phyloP scores from a whole-genome alignment of 805 yeast species.

The Starmerella lactis-condensi region DNA sequence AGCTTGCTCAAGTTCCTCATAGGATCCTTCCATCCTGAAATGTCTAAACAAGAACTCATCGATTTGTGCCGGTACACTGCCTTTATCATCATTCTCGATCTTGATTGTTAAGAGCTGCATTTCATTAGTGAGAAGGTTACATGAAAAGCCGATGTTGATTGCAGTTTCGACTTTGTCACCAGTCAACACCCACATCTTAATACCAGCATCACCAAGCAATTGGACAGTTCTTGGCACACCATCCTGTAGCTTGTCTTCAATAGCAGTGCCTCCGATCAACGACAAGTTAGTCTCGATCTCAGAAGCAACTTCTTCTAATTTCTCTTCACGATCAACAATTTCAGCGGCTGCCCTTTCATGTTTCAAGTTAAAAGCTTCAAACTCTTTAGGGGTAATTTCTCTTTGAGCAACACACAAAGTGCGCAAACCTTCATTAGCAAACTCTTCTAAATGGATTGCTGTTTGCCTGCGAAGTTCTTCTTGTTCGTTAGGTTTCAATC shows the following conservation, averaged over 20 bases:
- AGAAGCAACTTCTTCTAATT: conserved; percentile 39
- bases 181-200: conserved; percentile 68
- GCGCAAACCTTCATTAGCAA: conserved; percentile 63
- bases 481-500: conserved; percentile 27
- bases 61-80: conserved; percentile 22
- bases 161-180: conserved; percentile 83
- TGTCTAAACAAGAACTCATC: conserved; percentile 33
- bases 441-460: conserved; percentile 52
- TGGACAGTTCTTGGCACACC: conserved; percentile 67
- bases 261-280: conserved; percentile 65
- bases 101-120: conserved; percentile 50
- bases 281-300: conserved; percentile 41
- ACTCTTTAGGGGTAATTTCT: conserved; percentile 30
- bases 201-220: conserved; percentile 51
- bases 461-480: conserved; percentile 37
- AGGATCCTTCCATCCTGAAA: conserved; percentile 31
- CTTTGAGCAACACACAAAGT: conserved; percentile 58
- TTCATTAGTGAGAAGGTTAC: conserved; percentile 50
- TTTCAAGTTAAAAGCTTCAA: conserved; percentile 35
- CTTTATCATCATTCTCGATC: conserved; percentile 20
- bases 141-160: conserved; percentile 67
- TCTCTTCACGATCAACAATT: conserved; percentile 42
- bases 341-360: conserved; percentile 43
- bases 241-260: conserved; percentile 61
- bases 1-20: conserved; percentile 35